These are phyloP conservation scores for Cercospora canescens DNA, from an alignment of 2,329 filamentous ascomycete genomes.

Conservation along the genomic window DNA sequence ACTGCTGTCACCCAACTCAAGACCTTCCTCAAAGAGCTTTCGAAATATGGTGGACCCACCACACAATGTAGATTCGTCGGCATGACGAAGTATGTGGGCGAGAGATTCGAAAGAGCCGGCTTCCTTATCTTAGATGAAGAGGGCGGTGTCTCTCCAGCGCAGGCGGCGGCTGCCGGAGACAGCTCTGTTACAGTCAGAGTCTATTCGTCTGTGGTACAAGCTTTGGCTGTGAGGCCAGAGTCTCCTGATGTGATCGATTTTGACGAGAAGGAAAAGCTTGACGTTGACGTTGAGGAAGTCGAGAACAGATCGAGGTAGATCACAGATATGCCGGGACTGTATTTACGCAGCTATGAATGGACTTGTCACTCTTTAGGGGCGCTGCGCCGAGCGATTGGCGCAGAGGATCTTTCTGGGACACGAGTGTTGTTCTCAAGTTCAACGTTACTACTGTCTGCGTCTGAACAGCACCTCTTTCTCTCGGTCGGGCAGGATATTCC, in stretches of 20 bases:
- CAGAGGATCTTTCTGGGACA: too few relatives aligned
- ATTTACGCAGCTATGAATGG: not conserved
- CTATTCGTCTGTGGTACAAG: slow-evolving; percentile 9
- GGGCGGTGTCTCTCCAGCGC: slow-evolving; percentile 8
- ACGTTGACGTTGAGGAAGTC: slow-evolving; percentile 10
- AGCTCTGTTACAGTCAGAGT: slow-evolving; percentile 12
- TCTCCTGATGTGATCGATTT: slow-evolving; percentile 9
- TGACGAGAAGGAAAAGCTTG: slow-evolving; percentile 18
- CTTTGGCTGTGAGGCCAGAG: slow-evolving; percentile 3
- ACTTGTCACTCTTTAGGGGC: not conserved
- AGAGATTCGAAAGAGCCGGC: slow-evolving; percentile 25
- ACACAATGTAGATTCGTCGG: slow-evolving; percentile 53
- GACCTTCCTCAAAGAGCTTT: slow-evolving; percentile 51
- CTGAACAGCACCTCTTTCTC: slow-evolving; percentile 14
- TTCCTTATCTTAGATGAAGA: slow-evolving; percentile 23
- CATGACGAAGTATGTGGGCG: slow-evolving; percentile 44
- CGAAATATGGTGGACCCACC: slow-evolving; percentile 50
- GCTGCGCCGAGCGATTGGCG: not conserved
- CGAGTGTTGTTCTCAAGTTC: not conserved
- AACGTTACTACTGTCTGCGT: not conserved
- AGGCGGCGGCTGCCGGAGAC: not conserved
- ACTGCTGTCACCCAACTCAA: slow-evolving; percentile 54
- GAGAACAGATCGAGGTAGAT: slow-evolving; percentile 9
- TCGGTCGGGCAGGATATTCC: slow-evolving; percentile 13
- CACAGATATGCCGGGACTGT: too few relatives aligned